Evolutionary conservation across 139 green algal genomes (phyloP).

Genomic region (Ettlia oleoabundans): DNA sequence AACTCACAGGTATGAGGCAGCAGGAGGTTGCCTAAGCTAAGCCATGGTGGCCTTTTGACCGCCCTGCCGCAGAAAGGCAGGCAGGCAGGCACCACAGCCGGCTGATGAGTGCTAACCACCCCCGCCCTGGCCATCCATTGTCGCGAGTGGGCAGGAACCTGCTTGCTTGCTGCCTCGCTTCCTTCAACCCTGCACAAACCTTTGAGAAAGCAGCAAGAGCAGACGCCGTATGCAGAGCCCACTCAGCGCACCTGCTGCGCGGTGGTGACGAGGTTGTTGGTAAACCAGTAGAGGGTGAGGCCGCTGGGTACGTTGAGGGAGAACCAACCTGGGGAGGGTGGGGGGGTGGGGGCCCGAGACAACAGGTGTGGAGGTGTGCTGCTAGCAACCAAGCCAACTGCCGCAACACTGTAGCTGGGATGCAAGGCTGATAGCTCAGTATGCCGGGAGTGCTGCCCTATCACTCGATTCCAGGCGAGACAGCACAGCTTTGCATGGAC

Average conservation of each 20-base stretch:
- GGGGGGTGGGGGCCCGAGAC: too few relatives aligned
- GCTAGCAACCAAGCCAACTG: not conserved
- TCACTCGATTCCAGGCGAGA: not conserved
- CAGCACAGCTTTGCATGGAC: not conserved
- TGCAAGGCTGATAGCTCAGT: too few relatives aligned
- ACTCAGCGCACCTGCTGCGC: slow-evolving; percentile 68
- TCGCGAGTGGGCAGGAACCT: too few relatives aligned
- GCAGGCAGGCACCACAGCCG: not conserved
- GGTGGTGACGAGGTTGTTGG: slow-evolving; percentile 96
- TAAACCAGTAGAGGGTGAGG: slow-evolving; percentile 99
- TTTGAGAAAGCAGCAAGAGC: too few relatives aligned
- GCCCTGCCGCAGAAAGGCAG: not conserved
- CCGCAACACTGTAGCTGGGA: not conserved
- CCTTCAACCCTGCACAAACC: not conserved
- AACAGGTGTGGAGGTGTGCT: not conserved
- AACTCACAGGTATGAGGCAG: not conserved
- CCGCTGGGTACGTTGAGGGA: slow-evolving; percentile 97
- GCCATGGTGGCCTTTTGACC: too few relatives aligned
- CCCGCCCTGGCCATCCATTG: not conserved
- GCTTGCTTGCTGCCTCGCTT: not conserved
- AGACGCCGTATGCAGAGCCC: too few relatives aligned
- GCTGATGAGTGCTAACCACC: not conserved
- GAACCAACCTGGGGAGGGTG: slow-evolving; percentile 99
- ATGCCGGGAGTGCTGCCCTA: too few relatives aligned
- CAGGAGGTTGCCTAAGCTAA: too few relatives aligned